Base-by-base conservation (phyloP, 2,329 filamentous ascomycete species). In the Aureobasidium leucospermi region DNA sequence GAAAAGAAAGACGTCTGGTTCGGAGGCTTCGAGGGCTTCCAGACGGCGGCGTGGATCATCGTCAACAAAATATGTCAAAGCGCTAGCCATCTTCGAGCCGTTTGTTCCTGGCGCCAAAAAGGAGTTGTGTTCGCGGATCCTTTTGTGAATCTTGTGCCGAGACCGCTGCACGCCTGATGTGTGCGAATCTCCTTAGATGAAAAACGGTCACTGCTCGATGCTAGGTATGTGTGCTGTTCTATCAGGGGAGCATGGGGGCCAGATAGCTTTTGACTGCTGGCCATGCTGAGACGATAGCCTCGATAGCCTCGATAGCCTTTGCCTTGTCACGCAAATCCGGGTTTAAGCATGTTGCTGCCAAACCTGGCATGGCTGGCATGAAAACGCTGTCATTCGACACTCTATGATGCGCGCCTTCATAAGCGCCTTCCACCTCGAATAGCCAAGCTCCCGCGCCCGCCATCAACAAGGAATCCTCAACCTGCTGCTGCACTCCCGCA, bases 1-100 rank as follows among this genome's bases (percentile, higher is more conserved):
- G 48, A 52, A 52, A 31, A 52, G 48, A 52, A 52, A 52, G 34
- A 39, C 34, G 48, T 52, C 48, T 11, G 36, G 36, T 52, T 31
- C 48, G 34, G 48, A 52, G 48, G 36, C 48, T 52, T 52, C 48
- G 48, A 52, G 29, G 11, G 36, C 23, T 31, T 52, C 48, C 36
- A 52, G 48, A 52, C 48, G 48, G 36, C 36, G 47, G 47, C 47
- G 31, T 49, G 47, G 34, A 52, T 52, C 48, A 52, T 52, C 34
- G 34, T 36, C 48, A 52, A 52, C 48, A 39, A 51, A 51, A 51
- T 51, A 51, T 47, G 42, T 58, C 55, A 47, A 52, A 41, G 48
- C 55, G 42, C 55, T 58, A 39, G 55, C 55, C 45, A 47, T 58
- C n/a, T 42, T 48, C 23, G 51, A 43, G 51, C 51, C 51, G 51